Evolutionary conservation across 805 yeast species (phyloP), one percentile per base, ranked within the genome.

Genomic region (Zygosaccharomyces gambellarensis): DNA sequence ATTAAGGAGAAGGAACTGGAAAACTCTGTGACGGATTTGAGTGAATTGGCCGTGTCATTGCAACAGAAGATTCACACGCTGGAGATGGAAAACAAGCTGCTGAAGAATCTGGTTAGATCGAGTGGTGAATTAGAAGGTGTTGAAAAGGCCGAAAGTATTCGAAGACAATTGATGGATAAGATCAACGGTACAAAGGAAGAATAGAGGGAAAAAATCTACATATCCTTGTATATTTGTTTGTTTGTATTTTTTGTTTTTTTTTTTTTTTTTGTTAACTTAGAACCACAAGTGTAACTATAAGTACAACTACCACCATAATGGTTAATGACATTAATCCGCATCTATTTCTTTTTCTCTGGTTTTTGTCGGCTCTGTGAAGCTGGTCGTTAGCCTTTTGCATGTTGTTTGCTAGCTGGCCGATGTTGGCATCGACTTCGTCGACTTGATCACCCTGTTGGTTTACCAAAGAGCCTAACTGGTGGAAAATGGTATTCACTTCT

Each of bases 1-100:
- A 62, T 85, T 70, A 86, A 88, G 67, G 97, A 92, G 70, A 94
- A 87, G 70, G 92, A 90, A 64, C 79, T 92, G 82, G 96, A 90
- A 69, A 74, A 82, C 51, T 81, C 77, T 50, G 77, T 90, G 17
- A 79, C 80, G 58, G 90, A 85, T 51, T 74, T 92, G 58, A 82
- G 81, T 58, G 90, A 86, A 29, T 69, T 79, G 52, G 82, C 90
- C 12, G 70, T 73, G 43, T 71, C 72, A 21, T 74, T 90, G 53
- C 95, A 90, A 66, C 76, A 79, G 61, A 82, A 82, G 62, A 80
- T 94, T 50, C 83, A 83, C 67, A 87, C 92, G 48, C 71, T 92
- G 56, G 96, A 90, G 70, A 88, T 89, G 95, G 99, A 92, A 71
- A 92, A 92, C 71, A 80, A 82, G 62, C 76, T 95, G 67, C 75